These are phyloP conservation scores for Trametes villosa DNA, from an alignment of 768 basidiomycete species.

Conservation along the genomic window DNA sequence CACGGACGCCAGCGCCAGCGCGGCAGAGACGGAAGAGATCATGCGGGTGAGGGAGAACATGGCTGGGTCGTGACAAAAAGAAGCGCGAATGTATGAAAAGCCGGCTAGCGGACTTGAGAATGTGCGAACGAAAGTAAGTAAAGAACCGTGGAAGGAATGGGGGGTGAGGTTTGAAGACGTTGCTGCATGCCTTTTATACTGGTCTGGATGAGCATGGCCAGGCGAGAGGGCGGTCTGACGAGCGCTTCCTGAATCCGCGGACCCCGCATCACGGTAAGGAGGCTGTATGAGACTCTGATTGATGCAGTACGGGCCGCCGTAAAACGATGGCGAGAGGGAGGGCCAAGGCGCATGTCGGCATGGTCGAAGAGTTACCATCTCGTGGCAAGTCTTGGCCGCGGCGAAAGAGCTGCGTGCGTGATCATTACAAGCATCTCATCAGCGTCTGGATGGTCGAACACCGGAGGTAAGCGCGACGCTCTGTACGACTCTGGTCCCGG, in stretches of 20 bases:
- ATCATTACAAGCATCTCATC: background rate
- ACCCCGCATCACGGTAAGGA: background rate
- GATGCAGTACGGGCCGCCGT: background rate
- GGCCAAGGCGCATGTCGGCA: background rate
- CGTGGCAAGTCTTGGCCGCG: background rate
- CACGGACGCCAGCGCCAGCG: slow-evolving; percentile 18
- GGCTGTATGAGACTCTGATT: background rate
- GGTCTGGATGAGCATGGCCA: background rate
- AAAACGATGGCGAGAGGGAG: background rate
- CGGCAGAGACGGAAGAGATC: slow-evolving; percentile 17
- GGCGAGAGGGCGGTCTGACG: background rate
- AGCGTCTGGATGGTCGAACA: background rate
- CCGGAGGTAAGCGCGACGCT: no score
- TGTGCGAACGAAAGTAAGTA: slow-evolving; percentile 16
- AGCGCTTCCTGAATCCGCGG: no score
- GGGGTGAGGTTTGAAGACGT: slow-evolving; percentile 3
- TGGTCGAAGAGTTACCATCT: background rate
- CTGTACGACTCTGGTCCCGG: no score
- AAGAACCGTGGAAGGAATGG: slow-evolving; percentile 4
- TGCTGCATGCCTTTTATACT: background rate
- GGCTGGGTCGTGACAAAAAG: slow-evolving; percentile 7
- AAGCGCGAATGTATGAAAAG: slow-evolving; percentile 10
- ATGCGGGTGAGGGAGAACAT: slow-evolving; percentile 20
- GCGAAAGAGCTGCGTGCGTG: background rate
- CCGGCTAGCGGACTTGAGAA: slow-evolving; percentile 15